Percentiles rank a stretch among this genome's conserved stretches.
Conservation (phyloP, 116 monocot genomes). For the Dioscorea cayenensis region DNA sequence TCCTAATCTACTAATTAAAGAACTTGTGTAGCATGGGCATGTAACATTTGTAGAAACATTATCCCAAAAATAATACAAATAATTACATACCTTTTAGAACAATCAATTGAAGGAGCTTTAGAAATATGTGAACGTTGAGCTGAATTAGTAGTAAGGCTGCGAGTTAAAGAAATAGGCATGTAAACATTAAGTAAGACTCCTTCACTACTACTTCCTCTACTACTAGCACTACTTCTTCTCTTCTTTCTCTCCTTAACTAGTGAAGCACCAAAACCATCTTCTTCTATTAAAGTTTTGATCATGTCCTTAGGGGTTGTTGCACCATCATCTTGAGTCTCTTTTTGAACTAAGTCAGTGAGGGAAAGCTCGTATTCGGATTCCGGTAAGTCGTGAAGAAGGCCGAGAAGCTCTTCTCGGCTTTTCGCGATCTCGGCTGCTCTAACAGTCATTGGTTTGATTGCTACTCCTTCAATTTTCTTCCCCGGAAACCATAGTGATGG, state of each 20-base stretch:
- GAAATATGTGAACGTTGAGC: not conserved
- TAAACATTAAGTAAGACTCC: slow-evolving; percentile 20
- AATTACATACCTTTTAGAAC: not conserved
- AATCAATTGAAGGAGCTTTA: not conserved
- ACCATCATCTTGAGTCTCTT: not conserved
- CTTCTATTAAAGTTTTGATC: not conserved
- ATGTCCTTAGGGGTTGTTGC: not conserved
- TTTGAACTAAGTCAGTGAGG: slow-evolving; percentile 27
- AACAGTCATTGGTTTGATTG: not conserved
- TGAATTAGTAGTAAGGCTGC: slow-evolving; percentile 8
- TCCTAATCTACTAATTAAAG: too few species aligned
- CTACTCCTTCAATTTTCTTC: not conserved
- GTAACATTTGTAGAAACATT: too few species aligned
- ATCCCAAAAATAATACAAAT: not conserved
- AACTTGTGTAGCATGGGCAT: too few species aligned
- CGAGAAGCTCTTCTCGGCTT: slow-evolving; percentile 19
- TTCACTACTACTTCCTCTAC: slow-evolving; percentile 5
- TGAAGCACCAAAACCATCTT: not conserved
- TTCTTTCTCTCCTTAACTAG: slow-evolving; percentile 1
- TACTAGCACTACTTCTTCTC: slow-evolving; percentile 4
- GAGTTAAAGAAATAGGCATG: slow-evolving; percentile 10
- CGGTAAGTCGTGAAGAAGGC: slow-evolving; percentile 21
- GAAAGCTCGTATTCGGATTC: slow-evolving; percentile 26
- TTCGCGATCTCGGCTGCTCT: slow-evolving; percentile 10
- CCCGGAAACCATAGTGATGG: not conserved